Evolutionary conservation across 345 rosid species (phyloP).

Genomic region (Bruguiera sexangula): DNA sequence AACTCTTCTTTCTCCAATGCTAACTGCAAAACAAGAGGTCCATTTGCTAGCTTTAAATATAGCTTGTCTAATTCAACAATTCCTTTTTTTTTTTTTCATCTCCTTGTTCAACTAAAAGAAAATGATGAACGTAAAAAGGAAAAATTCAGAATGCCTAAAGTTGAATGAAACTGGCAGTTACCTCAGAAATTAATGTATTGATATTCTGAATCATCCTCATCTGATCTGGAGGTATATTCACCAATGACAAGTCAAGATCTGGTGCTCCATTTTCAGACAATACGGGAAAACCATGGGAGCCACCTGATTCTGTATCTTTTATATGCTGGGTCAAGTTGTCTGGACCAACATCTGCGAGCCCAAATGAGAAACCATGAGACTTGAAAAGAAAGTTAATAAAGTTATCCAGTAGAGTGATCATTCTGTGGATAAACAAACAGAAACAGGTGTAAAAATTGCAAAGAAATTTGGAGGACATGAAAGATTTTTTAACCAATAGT

Average conservation of each 20-base stretch:
- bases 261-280: slow-evolving; percentile 42
- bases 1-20: slow-evolving; percentile 87
- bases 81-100: too few species aligned
- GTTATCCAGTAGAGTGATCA: too few species aligned
- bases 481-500: too few species aligned
- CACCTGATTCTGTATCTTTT: slow-evolving; percentile 33
- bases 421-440: too few species aligned
- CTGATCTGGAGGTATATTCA: slow-evolving; percentile 76
- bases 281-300: slow-evolving; percentile 31
- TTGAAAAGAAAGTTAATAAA: background rate
- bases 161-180: slow-evolving; percentile 18
- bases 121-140: background rate
- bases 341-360: slow-evolving; percentile 31
- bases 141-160: background rate
- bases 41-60: background rate
- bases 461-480: too few species aligned
- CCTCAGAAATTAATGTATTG: slow-evolving; percentile 69
- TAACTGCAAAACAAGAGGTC: slow-evolving; percentile 46
- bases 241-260: slow-evolving; percentile 50
- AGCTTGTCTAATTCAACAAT: background rate
- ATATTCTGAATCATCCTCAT: slow-evolving; percentile 70
- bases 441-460: too few species aligned
- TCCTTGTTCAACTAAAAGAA: too few species aligned
- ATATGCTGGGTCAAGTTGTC: slow-evolving; percentile 41
- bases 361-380: slow-evolving; percentile 3